Conservation (phyloP, 805 yeast genomes). For the Kuraishia piskuri region DNA sequence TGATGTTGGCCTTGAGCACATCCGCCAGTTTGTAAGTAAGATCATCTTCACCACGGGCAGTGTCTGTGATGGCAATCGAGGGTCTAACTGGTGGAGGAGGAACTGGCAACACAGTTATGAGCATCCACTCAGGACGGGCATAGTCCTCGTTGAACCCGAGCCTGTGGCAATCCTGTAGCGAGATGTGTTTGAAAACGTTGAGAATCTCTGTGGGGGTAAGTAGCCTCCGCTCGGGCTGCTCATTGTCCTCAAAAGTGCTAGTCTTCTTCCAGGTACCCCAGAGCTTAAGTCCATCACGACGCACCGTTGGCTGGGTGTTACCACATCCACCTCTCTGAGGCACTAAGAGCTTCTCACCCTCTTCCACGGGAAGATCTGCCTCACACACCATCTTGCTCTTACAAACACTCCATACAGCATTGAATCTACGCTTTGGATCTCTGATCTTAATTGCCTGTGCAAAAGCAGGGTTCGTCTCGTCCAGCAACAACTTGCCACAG, state of each 20-base stretch:
- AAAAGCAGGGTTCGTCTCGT: slow-evolving; percentile 74
- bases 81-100: slow-evolving; percentile 99
- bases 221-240: slow-evolving; percentile 86
- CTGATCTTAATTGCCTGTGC: slow-evolving; percentile 82
- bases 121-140: slow-evolving; percentile 98
- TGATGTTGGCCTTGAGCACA: slow-evolving; percentile 91
- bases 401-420: slow-evolving; percentile 92
- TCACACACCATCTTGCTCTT: slow-evolving; percentile 94
- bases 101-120: slow-evolving; percentile 94
- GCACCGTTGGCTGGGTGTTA: slow-evolving; percentile 88
- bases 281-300: slow-evolving; percentile 91
- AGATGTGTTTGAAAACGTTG: slow-evolving; percentile 86
- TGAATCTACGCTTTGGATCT: slow-evolving; percentile 93
- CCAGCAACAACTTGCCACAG: slow-evolving; percentile 90
- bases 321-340: slow-evolving; percentile 92
- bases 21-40: slow-evolving; percentile 96
- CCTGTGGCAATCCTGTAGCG: slow-evolving; percentile 69
- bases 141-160: slow-evolving; percentile 92
- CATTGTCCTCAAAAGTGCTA: slow-evolving; percentile 65
- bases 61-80: slow-evolving; percentile 93
- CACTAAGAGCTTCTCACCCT: slow-evolving; percentile 29
- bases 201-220: slow-evolving; percentile 83
- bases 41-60: slow-evolving; percentile 99
- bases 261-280: slow-evolving; percentile 98
- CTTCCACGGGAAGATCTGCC: slow-evolving; percentile 71